Conservation (phyloP, 352 stramenopile species). For the Globisporangium polare region DNA sequence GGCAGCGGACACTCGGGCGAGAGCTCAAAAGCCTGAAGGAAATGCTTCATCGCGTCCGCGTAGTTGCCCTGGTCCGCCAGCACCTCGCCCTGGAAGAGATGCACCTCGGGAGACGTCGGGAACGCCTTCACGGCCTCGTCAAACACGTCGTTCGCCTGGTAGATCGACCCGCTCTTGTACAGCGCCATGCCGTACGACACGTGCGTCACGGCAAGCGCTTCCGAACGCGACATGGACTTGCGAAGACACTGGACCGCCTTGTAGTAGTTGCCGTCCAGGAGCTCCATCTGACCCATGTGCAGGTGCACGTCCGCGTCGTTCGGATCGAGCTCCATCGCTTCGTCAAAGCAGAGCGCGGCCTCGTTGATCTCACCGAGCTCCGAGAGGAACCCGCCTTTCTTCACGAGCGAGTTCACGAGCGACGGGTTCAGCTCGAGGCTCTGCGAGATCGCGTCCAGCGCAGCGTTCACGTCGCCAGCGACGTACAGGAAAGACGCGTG, state of each 20-base stretch:
- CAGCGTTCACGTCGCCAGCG: slow-evolving; percentile 66
- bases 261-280: slow-evolving; percentile 75
- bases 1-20: slow-evolving; percentile 73
- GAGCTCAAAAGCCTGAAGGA: slow-evolving; percentile 61
- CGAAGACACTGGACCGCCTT: slow-evolving; percentile 67
- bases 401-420: slow-evolving; percentile 67
- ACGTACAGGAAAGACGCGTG: slow-evolving; percentile 83
- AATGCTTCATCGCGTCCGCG: slow-evolving; percentile 74
- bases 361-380: slow-evolving; percentile 69
- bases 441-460: slow-evolving; percentile 58
- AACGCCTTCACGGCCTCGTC: slow-evolving; percentile 61
- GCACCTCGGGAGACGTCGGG: slow-evolving; percentile 66
- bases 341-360: slow-evolving; percentile 54
- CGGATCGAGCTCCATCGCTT: slow-evolving; percentile 62
- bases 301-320: slow-evolving; percentile 79
- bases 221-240: slow-evolving; percentile 70
- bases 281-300: slow-evolving; percentile 78
- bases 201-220: slow-evolving; percentile 65
- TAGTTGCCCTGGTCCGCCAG: slow-evolving; percentile 82
- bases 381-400: slow-evolving; percentile 78
- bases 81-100: slow-evolving; percentile 82
- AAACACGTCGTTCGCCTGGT: slow-evolving; percentile 82
- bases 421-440: slow-evolving; percentile 48
- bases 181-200: slow-evolving; percentile 85
- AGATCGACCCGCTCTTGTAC: slow-evolving; percentile 81